These are phyloP conservation scores for Paraphaeosphaeria minitans DNA, from an alignment of 2,329 filamentous ascomycete genomes.

Conservation along the genomic window DNA sequence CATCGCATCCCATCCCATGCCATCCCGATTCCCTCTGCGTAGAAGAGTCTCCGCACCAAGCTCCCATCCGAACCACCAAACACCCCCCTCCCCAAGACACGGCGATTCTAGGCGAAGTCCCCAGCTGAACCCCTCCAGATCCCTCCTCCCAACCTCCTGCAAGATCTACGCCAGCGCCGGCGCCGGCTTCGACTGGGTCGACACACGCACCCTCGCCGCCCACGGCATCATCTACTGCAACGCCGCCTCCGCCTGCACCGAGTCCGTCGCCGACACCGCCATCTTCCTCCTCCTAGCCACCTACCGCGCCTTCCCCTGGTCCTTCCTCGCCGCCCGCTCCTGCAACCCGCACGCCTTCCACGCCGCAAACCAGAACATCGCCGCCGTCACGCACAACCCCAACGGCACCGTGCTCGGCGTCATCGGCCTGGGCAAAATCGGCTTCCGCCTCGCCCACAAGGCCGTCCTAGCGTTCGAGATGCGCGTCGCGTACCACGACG, in stretches of 20 bases:
- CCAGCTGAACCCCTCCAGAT: conserved; percentile 38
- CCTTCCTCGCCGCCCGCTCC: conserved; percentile 60
- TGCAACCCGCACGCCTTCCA: conserved; percentile 55
- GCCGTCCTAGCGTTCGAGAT: conserved; percentile 66
- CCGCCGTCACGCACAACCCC: conserved; percentile 67
- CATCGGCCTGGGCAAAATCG: conserved; percentile 69
- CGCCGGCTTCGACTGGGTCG: conserved; percentile 68
- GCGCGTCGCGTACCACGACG: conserved; percentile 68
- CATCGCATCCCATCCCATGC: no score
- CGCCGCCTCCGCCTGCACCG: conserved; percentile 70
- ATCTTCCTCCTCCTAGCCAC: conserved; percentile 71
- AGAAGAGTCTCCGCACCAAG: no score
- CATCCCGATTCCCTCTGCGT: no score
- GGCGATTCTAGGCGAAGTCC: no score
- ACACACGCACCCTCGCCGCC: conserved; percentile 64
- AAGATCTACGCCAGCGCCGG: conserved; percentile 65
- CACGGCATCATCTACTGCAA: conserved; percentile 75
- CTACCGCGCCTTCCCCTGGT: conserved; percentile 72
- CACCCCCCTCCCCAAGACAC: no score
- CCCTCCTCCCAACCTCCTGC: conserved; percentile 56
- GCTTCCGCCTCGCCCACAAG: conserved; percentile 60
- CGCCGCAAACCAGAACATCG: conserved; percentile 65
- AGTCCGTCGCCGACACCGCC: conserved; percentile 74
- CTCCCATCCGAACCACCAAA: neutral
- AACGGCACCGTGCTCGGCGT: conserved; percentile 66